Evolutionary conservation across 805 yeast genomes (phyloP), one percentile per base, ranked within the genome.

Genomic region (Candida succiphila): DNA sequence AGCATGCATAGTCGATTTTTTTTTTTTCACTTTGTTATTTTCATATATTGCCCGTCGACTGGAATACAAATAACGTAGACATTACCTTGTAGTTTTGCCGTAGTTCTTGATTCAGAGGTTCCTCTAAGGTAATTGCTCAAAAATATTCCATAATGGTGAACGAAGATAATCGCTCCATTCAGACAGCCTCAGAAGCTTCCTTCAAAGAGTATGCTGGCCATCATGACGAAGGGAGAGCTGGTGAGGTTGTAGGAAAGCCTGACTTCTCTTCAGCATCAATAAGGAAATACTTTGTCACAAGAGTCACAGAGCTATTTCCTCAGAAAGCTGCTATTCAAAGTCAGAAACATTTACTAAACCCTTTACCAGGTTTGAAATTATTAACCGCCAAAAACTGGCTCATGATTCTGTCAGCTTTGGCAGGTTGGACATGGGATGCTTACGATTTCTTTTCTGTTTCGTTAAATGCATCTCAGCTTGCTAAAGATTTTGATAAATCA

Each of bases 381-480:
- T 61, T 81, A 47, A 63, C 61, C 25, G 52, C 63, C 35, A 61
- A 52, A 38, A 79, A 77, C 45, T 76, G 83, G 82, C 55, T 64
- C 29, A 70, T 65, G 53, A 72, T 74, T 45, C 25, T 55, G 15
- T 54, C 70, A 29, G 82, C 78, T 0, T 72, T 72, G 41, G 45
- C 56, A 34, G 74, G 72, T 16, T 76, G 83, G 83, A 62, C 78
- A 3, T 70, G 75, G 70, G 83, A 75, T 55, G 75, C 82, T 3
- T 65, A 75, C 46, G 83, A 75, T 52, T 76, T 70, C 48, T 76
- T 77, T 43, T 60, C 72, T 9, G 73, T 72, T 12, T 69, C 78
- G 7, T 52, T 75, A 25, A 72, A 72, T 44, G 72, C 67, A 7
- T 25, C 66, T 0, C 52, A 45, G 12, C 57, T 76, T 37, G 78